Base-by-base conservation (phyloP, 106 monocot genomes). In the Dendrobium catenatum region DNA sequence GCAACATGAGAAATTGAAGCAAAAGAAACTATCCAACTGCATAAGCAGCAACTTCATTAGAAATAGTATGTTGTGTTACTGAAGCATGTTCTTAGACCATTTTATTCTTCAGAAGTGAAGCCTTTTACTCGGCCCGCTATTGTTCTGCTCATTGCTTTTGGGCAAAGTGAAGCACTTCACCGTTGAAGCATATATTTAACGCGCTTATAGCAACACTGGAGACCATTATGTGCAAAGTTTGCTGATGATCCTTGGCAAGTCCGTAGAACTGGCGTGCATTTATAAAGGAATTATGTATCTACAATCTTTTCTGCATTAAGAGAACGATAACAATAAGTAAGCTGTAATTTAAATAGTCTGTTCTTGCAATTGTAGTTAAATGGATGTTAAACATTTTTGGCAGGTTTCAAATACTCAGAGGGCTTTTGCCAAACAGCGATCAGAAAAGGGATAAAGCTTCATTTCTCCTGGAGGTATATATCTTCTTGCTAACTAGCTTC, bases 381-480 rank as follows among this genome's bases (percentile, higher is more conserved):
- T 27, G 4, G 44, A 44, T 44, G 8, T 43, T 44, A 46, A 44
- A 75, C n/a, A 19, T 9, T 76, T 80, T 10, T 81, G 72, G 81
- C 83, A 87, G 87, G 51, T 87, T 87, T 76, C 84, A 87, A 55
- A 84, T 87, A 49, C 84, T 87, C 61, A 81, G 81, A 79, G 81
- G 84, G 10, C 84, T 87, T 42, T 77, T 87, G 80, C 87, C 87
- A 17, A 78, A 84, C 81, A 84, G 79, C 68, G 87, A 87, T 55
- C 87, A 87, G 66, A 87, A 87, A 84, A 87, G 84, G 84, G 87
- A 87, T 54, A 87, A 87, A 84, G 87, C 87, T 75, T 81, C 87
- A 54, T 84, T 87, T 55, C 84, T 87, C 56, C 55, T 87, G 40
- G 87, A 87, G 87, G 87, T 87, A 78, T 76, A 44, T 42, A 74